A percentile compares a stretch with the other conserved stretches of the same genome.
phyloP scores from a whole-genome alignment of 2,329 filamentous ascomycete genomes.

The Alternaria arbusti region DNA sequence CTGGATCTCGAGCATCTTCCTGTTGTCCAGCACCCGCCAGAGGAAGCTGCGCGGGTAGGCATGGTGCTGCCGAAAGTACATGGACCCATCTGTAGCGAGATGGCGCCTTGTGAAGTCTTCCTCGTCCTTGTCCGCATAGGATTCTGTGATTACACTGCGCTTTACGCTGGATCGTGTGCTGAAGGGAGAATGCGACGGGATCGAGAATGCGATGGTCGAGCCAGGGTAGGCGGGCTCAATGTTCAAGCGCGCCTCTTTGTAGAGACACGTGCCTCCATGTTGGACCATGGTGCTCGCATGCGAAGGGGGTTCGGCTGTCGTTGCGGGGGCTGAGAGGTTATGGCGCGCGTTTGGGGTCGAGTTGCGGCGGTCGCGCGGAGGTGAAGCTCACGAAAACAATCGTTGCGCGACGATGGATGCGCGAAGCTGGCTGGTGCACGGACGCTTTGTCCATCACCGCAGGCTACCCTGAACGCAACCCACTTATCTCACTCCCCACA shows the following conservation, averaged over 20 bases:
- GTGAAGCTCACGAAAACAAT: conserved; percentile 44
- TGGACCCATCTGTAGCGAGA: conserved; percentile 75
- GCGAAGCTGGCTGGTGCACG: conserved; percentile 25
- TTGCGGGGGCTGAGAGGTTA: conserved; percentile 9
- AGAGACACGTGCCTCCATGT: conserved; percentile 69
- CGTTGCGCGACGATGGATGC: conserved; percentile 29
- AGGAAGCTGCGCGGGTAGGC: conserved; percentile 83
- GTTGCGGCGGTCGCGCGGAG: conserved; percentile 25
- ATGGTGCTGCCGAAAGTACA: conserved; percentile 82
- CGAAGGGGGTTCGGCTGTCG: conserved; percentile 13
- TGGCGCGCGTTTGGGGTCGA: conserved; percentile 17
- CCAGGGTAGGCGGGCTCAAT: conserved; percentile 74
- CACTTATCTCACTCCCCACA: neutral
- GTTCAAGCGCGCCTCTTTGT: conserved; percentile 86
- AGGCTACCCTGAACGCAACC: neutral
- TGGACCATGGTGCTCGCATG: conserved; percentile 74
- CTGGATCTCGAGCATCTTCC: conserved; percentile 80
- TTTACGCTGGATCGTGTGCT: conserved; percentile 38
- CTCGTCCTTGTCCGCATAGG: conserved; percentile 65
- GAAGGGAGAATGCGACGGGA: conserved; percentile 45
- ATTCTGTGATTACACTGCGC: conserved; percentile 48
- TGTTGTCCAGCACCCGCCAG: conserved; percentile 86
- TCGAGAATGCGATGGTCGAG: conserved; percentile 70
- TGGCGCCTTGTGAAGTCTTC: conserved; percentile 73
- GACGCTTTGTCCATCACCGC: conserved; percentile 11